Base-by-base conservation (phyloP, 768 basidiomycete genomes). In the Calocybe indica region DNA sequence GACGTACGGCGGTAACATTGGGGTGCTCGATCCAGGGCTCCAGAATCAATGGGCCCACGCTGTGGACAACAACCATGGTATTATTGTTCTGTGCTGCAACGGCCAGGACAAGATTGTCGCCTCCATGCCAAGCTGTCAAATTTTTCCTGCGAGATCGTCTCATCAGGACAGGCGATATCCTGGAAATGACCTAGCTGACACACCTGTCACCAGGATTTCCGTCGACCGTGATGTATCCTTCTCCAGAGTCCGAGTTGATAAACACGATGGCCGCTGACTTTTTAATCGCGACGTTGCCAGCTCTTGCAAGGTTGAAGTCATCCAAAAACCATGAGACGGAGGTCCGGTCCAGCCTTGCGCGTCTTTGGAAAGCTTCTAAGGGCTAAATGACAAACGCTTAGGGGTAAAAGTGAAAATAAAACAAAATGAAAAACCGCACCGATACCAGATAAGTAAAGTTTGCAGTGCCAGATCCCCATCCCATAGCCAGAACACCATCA, bases 391-490 rank as follows among this genome's bases (percentile, higher is more conserved):
- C n/a, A 37, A 13, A 6, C n/a, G 2, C 40, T 43, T 22, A 41
- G 10, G 15, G 28, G 1, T n/a, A 8, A n/a, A 28, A 31, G 14
- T 7, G 37, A 31, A 30, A 29, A 41, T 5, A 34, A 11, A 14
- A 36, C 31, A 35, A 28, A 12, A 11, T 36, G 30, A 6, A 33
- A 40, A 10, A 1, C 67, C 79, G 58, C 47, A 85, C 84, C 41
- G 86, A 81, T 50, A 92, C 66, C 10, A 92, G 76, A 63, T 92
- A 92, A 5, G 84, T 80, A 69, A 88, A 84, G 55, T 81, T 78
- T 9, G 79, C 73, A 0, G 92, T 89, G 5, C 90, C 91, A 43
- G 84, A 87, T 34, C 91, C 93, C 93, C 93, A 96, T 10, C 92
- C 92, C 84, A 92, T 85, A 6, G 90, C 91, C 14, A 96, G 73